These are phyloP conservation scores for Tagetes patula DNA, from an alignment of 129 eudicot genomes.

Conservation along the genomic window DNA sequence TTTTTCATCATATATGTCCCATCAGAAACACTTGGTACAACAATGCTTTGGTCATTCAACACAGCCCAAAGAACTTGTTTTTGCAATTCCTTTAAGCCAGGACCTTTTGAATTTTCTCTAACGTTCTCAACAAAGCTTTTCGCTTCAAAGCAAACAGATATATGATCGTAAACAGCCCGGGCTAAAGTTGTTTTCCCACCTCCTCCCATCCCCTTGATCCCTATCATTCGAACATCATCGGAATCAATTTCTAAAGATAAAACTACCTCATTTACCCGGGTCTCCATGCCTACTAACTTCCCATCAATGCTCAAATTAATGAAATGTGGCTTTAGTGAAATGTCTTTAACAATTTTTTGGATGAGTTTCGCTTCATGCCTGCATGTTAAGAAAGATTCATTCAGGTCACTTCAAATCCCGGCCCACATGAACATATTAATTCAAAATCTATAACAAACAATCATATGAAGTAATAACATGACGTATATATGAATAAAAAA, in stretches of 20 bases:
- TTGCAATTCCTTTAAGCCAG: neutral
- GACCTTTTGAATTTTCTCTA: neutral
- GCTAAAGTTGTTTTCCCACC: conserved; percentile 18
- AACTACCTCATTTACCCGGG: neutral
- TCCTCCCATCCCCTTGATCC: conserved; percentile 22
- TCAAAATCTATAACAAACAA: too few species aligned
- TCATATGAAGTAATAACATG: too few species aligned
- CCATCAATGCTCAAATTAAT: neutral
- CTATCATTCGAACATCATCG: conserved; percentile 14
- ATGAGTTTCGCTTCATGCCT: conserved; percentile 13
- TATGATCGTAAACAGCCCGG: conserved; percentile 4
- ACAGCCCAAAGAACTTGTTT: neutral
- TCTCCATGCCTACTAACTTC: conserved; percentile 21
- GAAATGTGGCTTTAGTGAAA: neutral
- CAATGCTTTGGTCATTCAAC: neutral
- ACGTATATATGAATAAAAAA: too few species aligned
- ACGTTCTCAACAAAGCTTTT: conserved; percentile 17
- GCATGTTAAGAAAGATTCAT: neutral
- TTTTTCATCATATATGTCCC: conserved; percentile 5
- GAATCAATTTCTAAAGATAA: neutral
- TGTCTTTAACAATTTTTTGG: neutral
- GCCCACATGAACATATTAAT: too few species aligned
- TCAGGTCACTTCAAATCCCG: neutral
- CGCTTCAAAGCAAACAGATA: neutral
- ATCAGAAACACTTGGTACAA: neutral